Base-by-base conservation (phyloP, 2,329 filamentous ascomycete genomes). In the Aspergillus ustus region DNA sequence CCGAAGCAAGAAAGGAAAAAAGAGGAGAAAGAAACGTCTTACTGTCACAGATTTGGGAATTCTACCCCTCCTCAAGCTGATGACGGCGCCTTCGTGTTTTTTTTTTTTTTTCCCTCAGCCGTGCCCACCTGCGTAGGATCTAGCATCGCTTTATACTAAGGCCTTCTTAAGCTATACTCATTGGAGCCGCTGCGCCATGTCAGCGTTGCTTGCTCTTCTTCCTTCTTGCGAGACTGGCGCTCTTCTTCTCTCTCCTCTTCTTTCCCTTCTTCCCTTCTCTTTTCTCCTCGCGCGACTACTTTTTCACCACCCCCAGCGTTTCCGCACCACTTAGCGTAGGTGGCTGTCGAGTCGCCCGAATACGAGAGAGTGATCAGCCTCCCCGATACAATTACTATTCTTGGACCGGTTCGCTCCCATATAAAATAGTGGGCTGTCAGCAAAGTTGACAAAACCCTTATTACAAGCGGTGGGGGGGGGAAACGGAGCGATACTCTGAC, bases 131-230 rank as follows among this genome's bases (percentile, higher is more conserved):
- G 11, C 5, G 34, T 20, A 43, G 34, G 54, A 43, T 44, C 50
- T 51, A 51, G 34, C 34, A 44, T 43, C 31, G 51, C 53, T 19
- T 49, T 31, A 46, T 55, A 55, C 52, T 43, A 53, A 44, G 34
- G 51, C 25, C 25, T 25, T 25, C 25, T 25, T 25, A 25, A 25
- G 25, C 52, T 57, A 57, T 56, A 48, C 53, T 49, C 19, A 34
- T 52, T 52, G 60, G 57, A 49, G 61, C 25, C 59, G 63, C 67
- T 69, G 67, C 67, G 66, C 65, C 67, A 62, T 69, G 63, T 65
- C 63, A 67, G 66, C 60, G 48, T 57, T 63, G 29, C 52, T 61
- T 62, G 37, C 22, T 56, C 52, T 58, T 22, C 53, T 58, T 43
- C 52, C 43, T 55, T 37, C 19, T 44, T 45, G 15, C 45, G 34